Percentiles rank a stretch among this genome's conserved stretches.
Conservation (phyloP, 495 filamentous ascomycete genomes). For the Neurospora hispaniola region DNA sequence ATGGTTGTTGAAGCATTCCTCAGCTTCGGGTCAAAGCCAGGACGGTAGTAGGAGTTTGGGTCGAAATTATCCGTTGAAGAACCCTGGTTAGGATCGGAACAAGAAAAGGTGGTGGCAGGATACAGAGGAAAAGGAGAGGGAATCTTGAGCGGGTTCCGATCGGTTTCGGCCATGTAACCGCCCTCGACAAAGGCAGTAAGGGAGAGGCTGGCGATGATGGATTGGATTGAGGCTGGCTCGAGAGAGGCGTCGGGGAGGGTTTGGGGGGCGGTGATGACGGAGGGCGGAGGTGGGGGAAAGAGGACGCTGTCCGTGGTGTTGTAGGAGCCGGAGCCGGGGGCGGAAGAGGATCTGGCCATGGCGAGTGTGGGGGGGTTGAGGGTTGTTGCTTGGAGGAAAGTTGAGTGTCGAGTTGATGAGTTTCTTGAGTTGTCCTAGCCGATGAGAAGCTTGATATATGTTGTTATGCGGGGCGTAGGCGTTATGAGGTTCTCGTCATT, state of each 20-base stretch:
- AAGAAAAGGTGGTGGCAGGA: conserved; percentile 6
- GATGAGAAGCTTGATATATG: not conserved
- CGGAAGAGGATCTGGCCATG: not conserved
- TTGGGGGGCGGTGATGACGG: conserved; percentile 16
- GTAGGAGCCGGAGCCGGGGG: not conserved
- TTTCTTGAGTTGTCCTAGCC: not conserved
- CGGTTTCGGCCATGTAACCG: conserved; percentile 54
- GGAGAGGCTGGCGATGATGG: conserved; percentile 34
- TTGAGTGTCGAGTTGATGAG: not conserved
- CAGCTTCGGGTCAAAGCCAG: conserved; percentile 24
- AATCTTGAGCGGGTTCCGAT: conserved; percentile 40
- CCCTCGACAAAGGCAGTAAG: conserved; percentile 49
- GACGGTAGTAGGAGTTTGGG: conserved; percentile 10
- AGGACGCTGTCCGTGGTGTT: not conserved
- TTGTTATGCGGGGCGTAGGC: not conserved
- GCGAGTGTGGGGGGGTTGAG: not conserved
- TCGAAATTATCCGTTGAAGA: not conserved
- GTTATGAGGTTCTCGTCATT: not conserved
- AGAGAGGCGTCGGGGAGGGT: conserved; percentile 10
- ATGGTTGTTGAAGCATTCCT: conserved; percentile 44
- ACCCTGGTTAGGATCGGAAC: not conserved
- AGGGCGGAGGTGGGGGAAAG: not conserved
- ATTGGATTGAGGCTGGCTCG: conserved; percentile 26
- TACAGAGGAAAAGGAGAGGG: conserved; percentile 38
- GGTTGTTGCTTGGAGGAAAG: not conserved